Conservation (phyloP, 2,329 filamentous ascomycete genomes). For the Bertia moriformis region DNA sequence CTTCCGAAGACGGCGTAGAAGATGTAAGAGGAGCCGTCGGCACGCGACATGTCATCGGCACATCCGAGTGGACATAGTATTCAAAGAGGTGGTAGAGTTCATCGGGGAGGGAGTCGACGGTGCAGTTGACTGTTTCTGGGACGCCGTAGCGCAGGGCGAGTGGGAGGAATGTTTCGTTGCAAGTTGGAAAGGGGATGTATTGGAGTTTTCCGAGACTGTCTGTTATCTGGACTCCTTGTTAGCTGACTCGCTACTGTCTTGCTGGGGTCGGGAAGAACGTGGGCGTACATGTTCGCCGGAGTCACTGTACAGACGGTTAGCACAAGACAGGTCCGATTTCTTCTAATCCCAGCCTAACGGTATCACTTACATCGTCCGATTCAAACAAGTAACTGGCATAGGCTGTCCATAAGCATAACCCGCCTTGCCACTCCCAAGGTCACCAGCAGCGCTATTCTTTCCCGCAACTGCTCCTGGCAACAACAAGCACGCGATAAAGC, state of each 20-base stretch:
- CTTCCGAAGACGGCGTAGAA: background rate
- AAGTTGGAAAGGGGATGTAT: conserved; percentile 52
- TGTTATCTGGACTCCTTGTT: conserved; percentile 38
- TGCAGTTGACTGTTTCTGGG: conserved; percentile 24
- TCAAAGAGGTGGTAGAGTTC: conserved; percentile 41
- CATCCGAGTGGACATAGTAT: conserved; percentile 61
- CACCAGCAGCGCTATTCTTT: background rate
- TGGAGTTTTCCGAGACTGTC: conserved; percentile 43
- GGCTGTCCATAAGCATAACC: background rate
- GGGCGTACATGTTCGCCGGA: background rate
- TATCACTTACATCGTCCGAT: background rate
- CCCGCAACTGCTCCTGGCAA: background rate
- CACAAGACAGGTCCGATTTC: too few species aligned
- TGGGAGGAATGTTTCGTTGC: conserved; percentile 47
- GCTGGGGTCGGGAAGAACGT: background rate
- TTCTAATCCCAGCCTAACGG: too few species aligned
- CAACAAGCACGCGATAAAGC: background rate
- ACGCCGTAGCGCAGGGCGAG: conserved; percentile 24
- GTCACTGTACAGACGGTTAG: background rate
- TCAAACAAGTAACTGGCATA: conserved; percentile 1
- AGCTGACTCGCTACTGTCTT: background rate
- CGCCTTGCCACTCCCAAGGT: background rate
- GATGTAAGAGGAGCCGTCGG: conserved; percentile 32
- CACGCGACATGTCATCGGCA: conserved; percentile 50
- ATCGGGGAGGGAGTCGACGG: conserved; percentile 34